A percentile compares a stretch with the other conserved stretches of the same genome.
These are phyloP conservation scores for Fagus sylvatica DNA, from an alignment of 306 rosid genomes.

Conservation along the genomic window DNA sequence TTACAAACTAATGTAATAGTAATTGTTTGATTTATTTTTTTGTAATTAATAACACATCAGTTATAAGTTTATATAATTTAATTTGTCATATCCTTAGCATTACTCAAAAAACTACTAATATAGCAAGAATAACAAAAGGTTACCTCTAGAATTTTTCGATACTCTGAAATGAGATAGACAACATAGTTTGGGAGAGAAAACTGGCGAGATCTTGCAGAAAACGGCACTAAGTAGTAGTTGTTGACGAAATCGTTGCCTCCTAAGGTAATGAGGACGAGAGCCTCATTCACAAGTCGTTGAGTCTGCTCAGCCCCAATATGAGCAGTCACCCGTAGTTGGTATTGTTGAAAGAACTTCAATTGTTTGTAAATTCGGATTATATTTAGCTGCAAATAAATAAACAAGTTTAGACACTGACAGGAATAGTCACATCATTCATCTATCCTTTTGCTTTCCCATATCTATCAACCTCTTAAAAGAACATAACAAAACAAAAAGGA, in stretches of 20 bases:
- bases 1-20: too few species aligned
- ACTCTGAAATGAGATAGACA: constrained; percentile 63
- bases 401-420: not conserved
- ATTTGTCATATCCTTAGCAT: too few species aligned
- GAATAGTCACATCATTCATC: not conserved
- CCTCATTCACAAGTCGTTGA: constrained; percentile 45
- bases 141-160: constrained; percentile 65
- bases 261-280: constrained; percentile 65
- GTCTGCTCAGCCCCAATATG: constrained; percentile 54
- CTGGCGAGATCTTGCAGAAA: constrained; percentile 83
- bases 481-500: too few species aligned
- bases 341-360: constrained; percentile 52
- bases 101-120: not conserved
- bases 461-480: too few species aligned
- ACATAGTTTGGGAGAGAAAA: constrained; percentile 78
- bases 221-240: constrained; percentile 79
- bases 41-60: too few species aligned
- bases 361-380: constrained; percentile 69
- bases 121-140: not conserved
- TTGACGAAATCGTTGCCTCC: constrained; percentile 94
- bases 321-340: constrained; percentile 55
- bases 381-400: constrained; percentile 42
- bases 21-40: too few species aligned
- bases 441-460: too few species aligned
- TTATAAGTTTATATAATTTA: too few species aligned